Evolutionary conservation across 2,329 filamentous ascomycete species (phyloP).

Genomic region (Phyllosticta citrichinensis): DNA sequence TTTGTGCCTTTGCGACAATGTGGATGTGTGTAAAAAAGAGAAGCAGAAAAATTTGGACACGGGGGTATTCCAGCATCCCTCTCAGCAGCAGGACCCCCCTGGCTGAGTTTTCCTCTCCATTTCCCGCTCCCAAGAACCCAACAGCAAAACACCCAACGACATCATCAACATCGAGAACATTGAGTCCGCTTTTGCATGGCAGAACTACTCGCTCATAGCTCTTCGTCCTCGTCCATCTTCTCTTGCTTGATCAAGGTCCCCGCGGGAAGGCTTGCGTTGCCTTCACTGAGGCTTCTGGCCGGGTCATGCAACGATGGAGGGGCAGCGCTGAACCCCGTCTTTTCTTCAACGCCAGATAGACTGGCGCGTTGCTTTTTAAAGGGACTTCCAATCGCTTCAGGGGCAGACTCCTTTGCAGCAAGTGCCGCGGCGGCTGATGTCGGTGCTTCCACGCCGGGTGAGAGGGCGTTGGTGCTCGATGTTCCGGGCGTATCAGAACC

Average conservation of each 20-base stretch:
- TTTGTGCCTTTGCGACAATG: no score
- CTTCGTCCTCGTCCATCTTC: not conserved
- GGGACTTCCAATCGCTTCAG: constrained; percentile 54
- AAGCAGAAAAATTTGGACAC: no score
- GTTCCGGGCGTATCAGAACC: constrained; percentile 15
- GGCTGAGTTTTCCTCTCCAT: no score
- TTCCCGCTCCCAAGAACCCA: no score
- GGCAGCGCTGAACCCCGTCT: constrained; percentile 17
- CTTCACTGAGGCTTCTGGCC: not conserved
- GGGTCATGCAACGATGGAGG: not conserved
- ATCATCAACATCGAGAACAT: no score
- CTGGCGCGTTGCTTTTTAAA: constrained; percentile 67
- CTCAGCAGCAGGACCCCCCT: no score
- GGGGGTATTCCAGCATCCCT: no score
- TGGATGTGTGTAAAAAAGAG: no score
- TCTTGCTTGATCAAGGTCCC: not conserved
- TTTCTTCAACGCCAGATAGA: constrained; percentile 39
- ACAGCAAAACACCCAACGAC: no score
- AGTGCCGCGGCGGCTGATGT: constrained; percentile 1
- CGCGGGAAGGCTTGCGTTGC: not conserved
- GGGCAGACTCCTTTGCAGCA: constrained; percentile 30
- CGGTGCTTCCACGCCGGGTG: constrained; percentile 14
- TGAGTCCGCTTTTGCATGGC: no score
- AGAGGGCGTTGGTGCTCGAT: constrained; percentile 13
- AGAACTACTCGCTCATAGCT: not conserved